These are phyloP conservation scores for Neonectria coccinea DNA, from an alignment of 2,329 filamentous ascomycete species.

Conservation along the genomic window DNA sequence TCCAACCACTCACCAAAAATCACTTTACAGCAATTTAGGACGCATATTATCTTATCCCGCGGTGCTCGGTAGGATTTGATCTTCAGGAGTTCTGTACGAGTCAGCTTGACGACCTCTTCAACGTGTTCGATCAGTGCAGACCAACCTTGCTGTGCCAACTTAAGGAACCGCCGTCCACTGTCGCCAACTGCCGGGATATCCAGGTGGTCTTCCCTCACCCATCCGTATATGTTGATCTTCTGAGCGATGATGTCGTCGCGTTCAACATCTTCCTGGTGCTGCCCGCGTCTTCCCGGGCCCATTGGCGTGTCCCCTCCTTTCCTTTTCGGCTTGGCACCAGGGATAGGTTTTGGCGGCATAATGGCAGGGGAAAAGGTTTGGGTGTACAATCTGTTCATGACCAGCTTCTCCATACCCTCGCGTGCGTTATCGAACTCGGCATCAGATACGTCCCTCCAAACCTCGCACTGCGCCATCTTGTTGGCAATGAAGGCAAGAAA, in stretches of 20 bases:
- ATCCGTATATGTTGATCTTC: slow-evolving; percentile 96
- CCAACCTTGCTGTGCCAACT: slow-evolving; percentile 85
- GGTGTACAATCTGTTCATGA: slow-evolving; percentile 96
- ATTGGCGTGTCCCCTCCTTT: slow-evolving; percentile 75
- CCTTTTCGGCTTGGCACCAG: slow-evolving; percentile 75
- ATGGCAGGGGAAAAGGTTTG: slow-evolving; percentile 98
- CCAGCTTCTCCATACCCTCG: slow-evolving; percentile 99
- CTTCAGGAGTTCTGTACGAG: slow-evolving; percentile 82
- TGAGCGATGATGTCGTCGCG: slow-evolving; percentile 95
- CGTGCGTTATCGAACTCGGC: slow-evolving; percentile 98
- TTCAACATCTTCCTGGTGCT: slow-evolving; percentile 98
- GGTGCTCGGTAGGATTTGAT: slow-evolving; percentile 98
- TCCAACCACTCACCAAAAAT: slow-evolving; percentile 80
- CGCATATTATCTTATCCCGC: slow-evolving; percentile 97
- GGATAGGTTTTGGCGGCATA: slow-evolving; percentile 79
- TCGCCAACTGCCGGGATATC: slow-evolving; percentile 89
- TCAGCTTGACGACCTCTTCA: slow-evolving; percentile 27
- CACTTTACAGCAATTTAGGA: slow-evolving; percentile 98
- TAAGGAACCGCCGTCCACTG: slow-evolving; percentile 88
- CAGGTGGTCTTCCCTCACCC: slow-evolving; percentile 92
- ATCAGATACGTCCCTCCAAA: slow-evolving; percentile 95
- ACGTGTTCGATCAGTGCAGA: slow-evolving; percentile 26
- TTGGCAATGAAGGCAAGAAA: slow-evolving; percentile 97
- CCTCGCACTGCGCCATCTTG: slow-evolving; percentile 97
- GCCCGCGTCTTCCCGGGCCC: slow-evolving; percentile 87